These are phyloP conservation scores for Ustulina deusta DNA, from an alignment of 2,329 filamentous ascomycete species.

Conservation along the genomic window DNA sequence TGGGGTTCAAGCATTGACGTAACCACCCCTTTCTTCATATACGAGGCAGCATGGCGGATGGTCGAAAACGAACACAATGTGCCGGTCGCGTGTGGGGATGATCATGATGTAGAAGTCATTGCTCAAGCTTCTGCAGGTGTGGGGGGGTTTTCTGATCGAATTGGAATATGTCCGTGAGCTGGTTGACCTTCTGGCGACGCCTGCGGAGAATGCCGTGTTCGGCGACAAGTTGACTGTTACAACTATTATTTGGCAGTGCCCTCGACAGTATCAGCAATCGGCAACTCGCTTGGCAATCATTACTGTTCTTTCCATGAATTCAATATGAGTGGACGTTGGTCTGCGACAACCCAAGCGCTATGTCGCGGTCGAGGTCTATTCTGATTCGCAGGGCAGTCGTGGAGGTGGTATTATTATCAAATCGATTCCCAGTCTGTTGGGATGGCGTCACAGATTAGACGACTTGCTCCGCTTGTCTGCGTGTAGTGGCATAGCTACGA, in stretches of 20 bases:
- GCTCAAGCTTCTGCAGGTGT: too few species aligned
- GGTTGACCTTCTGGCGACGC: not conserved
- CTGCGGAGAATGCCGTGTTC: not conserved
- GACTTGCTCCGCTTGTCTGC: constrained; percentile 1
- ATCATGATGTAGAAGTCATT: too few species aligned
- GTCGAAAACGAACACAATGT: not conserved
- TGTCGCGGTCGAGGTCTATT: not conserved
- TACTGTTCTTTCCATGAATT: constrained; percentile 25
- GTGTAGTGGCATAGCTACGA: not conserved
- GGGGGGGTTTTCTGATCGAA: not conserved
- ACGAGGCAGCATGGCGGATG: not conserved
- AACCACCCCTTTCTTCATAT: not conserved
- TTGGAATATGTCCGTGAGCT: not conserved
- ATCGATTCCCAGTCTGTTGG: not conserved
- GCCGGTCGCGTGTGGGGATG: not conserved
- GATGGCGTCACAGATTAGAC: not conserved
- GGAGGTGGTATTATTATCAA: constrained; percentile 10
- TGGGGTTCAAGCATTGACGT: too few species aligned
- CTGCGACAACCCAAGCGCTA: not conserved
- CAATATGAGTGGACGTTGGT: not conserved
- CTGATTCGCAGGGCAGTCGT: constrained; percentile 6
- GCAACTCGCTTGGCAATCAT: constrained; percentile 1
- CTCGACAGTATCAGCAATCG: not conserved
- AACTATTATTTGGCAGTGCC: not conserved
- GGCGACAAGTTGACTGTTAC: not conserved